A percentile compares a stretch with the other conserved stretches of the same genome.
Evolutionary conservation across 2,329 filamentous ascomycete genomes (phyloP).

Genomic region (Paraconiothyrium brasiliense): DNA sequence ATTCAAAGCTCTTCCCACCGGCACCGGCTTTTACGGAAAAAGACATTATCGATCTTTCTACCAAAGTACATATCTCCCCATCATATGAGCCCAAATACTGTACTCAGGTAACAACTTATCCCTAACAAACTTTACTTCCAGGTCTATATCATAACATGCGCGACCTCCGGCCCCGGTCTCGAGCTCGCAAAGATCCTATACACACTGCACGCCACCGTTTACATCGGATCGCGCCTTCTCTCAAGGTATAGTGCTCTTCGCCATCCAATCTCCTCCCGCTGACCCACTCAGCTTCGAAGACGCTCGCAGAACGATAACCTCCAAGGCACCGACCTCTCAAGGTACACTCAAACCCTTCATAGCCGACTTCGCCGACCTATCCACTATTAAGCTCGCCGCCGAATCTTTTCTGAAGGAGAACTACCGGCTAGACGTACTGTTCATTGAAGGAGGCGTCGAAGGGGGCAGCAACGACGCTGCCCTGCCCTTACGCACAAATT

Average conservation of each 20-base stretch:
- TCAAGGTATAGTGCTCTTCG: no score
- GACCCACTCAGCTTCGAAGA: slow-evolving; percentile 49
- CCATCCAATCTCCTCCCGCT: no score
- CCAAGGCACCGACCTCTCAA: slow-evolving; percentile 43
- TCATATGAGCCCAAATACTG: not conserved
- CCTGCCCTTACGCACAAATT: slow-evolving; percentile 20
- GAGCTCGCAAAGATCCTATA: slow-evolving; percentile 64
- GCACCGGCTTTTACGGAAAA: slow-evolving; percentile 55
- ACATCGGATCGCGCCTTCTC: slow-evolving; percentile 59
- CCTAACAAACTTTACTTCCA: slow-evolving; percentile 15
- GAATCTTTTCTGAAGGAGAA: slow-evolving; percentile 47
- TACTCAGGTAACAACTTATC: not conserved
- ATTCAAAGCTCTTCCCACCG: slow-evolving; percentile 38
- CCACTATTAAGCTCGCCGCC: slow-evolving; percentile 50
- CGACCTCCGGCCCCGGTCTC: slow-evolving; percentile 57
- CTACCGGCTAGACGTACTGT: slow-evolving; percentile 53
- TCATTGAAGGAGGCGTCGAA: slow-evolving; percentile 37
- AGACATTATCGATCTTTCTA: slow-evolving; percentile 54
- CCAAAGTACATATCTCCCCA: slow-evolving; percentile 35
- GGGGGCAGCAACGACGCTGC: slow-evolving; percentile 22
- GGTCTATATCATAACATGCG: slow-evolving; percentile 62
- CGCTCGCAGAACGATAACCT: slow-evolving; percentile 56
- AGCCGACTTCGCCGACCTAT: slow-evolving; percentile 52
- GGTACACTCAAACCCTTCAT: slow-evolving; percentile 31
- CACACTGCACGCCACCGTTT: slow-evolving; percentile 61